These are phyloP conservation scores for Bombardia bombarda DNA, from an alignment of 495 filamentous ascomycete genomes.

Conservation along the genomic window DNA sequence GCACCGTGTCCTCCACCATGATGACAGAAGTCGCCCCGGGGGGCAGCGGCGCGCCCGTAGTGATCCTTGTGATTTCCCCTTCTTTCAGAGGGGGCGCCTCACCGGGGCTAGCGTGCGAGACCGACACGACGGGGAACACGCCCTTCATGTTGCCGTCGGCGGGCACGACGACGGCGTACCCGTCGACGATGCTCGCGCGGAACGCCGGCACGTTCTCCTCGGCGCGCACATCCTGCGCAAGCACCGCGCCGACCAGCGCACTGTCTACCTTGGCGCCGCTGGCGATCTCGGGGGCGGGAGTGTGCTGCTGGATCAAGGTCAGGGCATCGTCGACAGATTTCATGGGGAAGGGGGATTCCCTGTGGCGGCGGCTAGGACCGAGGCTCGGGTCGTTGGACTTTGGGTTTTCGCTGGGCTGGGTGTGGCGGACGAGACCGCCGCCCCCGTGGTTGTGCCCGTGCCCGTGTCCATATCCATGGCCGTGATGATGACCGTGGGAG, in stretches of 20 bases:
- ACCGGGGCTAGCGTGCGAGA: constrained; percentile 72
- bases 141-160: constrained; percentile 58
- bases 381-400: constrained; percentile 74
- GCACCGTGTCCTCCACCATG: constrained; percentile 91
- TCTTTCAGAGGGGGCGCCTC: constrained; percentile 46
- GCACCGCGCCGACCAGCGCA: constrained; percentile 60
- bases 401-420: constrained; percentile 42
- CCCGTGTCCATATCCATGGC: constrained; percentile 45
- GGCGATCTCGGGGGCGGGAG: constrained; percentile 48
- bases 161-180: constrained; percentile 72
- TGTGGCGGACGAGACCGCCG: constrained; percentile 61
- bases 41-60: constrained; percentile 88
- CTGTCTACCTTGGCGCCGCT: constrained; percentile 52
- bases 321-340: constrained; percentile 76
- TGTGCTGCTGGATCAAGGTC: constrained; percentile 59
- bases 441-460: constrained; percentile 61
- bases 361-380: constrained; percentile 67
- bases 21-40: constrained; percentile 84
- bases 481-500: constrained; percentile 39
- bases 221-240: constrained; percentile 77
- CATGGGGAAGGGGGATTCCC: constrained; percentile 89
- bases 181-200: constrained; percentile 92
- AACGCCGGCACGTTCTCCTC: constrained; percentile 83
- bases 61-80: constrained; percentile 81
- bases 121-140: constrained; percentile 74